A percentile compares a stretch with the other conserved stretches of the same genome.
These are phyloP conservation scores for Macrolepiota dolichaula DNA, from an alignment of 768 basidiomycete species.

Conservation along the genomic window DNA sequence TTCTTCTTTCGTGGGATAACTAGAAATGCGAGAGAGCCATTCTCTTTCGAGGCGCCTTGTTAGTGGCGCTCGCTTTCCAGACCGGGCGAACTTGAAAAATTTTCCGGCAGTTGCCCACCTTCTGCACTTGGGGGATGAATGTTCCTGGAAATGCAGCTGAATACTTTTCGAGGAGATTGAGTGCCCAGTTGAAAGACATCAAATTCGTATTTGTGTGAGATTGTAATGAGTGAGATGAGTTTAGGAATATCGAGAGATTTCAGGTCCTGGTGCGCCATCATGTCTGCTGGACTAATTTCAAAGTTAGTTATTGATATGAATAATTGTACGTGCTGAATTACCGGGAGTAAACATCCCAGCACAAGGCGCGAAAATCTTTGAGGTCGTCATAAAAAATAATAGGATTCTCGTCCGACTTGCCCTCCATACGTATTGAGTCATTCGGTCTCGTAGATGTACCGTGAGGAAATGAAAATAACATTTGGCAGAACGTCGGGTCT, in stretches of 20 bases:
- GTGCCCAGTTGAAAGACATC: not conserved
- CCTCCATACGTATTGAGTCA: not conserved
- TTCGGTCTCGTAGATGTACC: not conserved
- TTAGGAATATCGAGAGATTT: not conserved
- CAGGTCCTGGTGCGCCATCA: not conserved
- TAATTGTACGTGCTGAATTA: not conserved
- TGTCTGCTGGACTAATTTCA: not conserved
- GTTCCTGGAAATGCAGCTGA: not conserved
- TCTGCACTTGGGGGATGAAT: not conserved
- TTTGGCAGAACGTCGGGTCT: not conserved
- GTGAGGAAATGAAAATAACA: not conserved
- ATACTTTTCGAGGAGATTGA: not conserved
- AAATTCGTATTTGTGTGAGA: constrained; percentile 7
- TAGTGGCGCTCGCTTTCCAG: not conserved
- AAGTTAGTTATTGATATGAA: not conserved
- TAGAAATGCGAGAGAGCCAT: not conserved
- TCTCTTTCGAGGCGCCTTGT: not conserved
- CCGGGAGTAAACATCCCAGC: constrained; percentile 19
- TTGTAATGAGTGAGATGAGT: not conserved
- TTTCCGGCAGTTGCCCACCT: not conserved
- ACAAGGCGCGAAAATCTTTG: constrained; percentile 17
- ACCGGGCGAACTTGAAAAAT: not conserved
- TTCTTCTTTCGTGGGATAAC: not conserved
- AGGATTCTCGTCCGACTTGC: constrained; percentile 13
- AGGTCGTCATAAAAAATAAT: constrained; percentile 11